A percentile compares a stretch with the other conserved stretches of the same genome.
Conservation (phyloP, 257 asterid genomes). For the Scutellaria minor region DNA sequence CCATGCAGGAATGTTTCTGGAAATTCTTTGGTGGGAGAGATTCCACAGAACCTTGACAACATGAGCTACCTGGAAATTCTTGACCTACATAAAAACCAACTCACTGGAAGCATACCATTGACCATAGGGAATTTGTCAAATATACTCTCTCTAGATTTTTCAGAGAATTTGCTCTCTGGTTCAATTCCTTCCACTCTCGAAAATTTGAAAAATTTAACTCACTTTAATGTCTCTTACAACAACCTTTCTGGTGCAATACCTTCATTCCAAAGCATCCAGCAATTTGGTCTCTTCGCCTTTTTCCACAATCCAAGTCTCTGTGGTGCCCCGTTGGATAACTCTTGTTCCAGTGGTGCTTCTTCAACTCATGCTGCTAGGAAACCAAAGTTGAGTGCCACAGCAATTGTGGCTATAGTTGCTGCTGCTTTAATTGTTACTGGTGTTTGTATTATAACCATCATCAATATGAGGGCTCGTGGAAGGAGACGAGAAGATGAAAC, state of each 20-base stretch:
- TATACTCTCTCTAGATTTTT: constrained; percentile 67
- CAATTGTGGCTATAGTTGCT: constrained; percentile 85
- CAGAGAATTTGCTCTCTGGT: constrained; percentile 63
- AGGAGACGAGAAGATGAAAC: constrained; percentile 60
- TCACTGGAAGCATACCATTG: constrained; percentile 68
- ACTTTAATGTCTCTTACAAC: constrained; percentile 85
- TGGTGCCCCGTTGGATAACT: constrained; percentile 62
- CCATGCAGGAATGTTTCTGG: constrained; percentile 78
- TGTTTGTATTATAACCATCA: constrained; percentile 67
- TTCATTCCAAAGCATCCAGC: constrained; percentile 52
- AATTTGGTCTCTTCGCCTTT: constrained; percentile 74
- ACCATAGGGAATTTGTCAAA: constrained; percentile 68
- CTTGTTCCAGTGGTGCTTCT: constrained; percentile 46
- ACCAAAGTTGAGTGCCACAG: constrained; percentile 68
- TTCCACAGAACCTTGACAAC: constrained; percentile 64
- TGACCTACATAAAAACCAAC: constrained; percentile 72
- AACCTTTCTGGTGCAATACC: constrained; percentile 82
- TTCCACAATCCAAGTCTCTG: constrained; percentile 73
- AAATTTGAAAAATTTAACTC: constrained; percentile 58
- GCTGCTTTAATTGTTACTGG: constrained; percentile 73
- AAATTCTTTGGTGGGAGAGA: constrained; percentile 62
- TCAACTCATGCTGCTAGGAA: constrained; percentile 39
- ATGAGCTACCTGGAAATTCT: constrained; percentile 70
- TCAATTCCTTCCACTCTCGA: constrained; percentile 63
- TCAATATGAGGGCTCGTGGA: constrained; percentile 70